Conservation (phyloP, 73 alveolate species). For the Paraurostyla sp. region DNA sequence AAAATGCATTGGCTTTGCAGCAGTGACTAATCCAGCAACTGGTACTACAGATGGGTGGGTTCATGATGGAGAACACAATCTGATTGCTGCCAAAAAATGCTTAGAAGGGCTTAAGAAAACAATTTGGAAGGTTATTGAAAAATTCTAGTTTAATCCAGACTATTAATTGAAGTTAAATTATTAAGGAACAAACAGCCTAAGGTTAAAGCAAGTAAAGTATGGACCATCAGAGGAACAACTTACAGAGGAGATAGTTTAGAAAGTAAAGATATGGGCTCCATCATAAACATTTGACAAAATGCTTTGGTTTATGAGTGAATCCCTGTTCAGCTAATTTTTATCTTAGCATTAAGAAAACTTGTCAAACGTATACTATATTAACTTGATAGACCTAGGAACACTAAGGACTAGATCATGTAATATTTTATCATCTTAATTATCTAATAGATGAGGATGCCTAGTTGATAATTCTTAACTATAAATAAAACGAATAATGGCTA, state of each 20-base stretch:
- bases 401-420: constrained; percentile 50
- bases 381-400: neutral
- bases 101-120: constrained; percentile 30
- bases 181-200: neutral
- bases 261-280: neutral
- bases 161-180: neutral
- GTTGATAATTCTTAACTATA: neutral
- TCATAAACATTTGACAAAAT: neutral
- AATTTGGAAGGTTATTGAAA: constrained; percentile 45
- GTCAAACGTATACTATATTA: neutral
- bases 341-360: neutral
- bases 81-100: constrained; percentile 50
- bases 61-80: constrained; percentile 48
- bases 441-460: constrained; percentile 9
- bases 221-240: no score
- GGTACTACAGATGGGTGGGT: constrained; percentile 56
- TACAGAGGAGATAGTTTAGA: neutral
- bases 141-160: constrained; percentile 9
- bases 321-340: neutral
- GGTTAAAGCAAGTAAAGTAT: neutral
- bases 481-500: neutral
- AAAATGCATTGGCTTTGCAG: constrained; percentile 46
- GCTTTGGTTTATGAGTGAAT: constrained; percentile 23
- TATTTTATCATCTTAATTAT: neutral
- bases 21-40: constrained; percentile 51